Evolutionary conservation across 768 basidiomycete species (phyloP).

Genomic region (Boletus speciosus): DNA sequence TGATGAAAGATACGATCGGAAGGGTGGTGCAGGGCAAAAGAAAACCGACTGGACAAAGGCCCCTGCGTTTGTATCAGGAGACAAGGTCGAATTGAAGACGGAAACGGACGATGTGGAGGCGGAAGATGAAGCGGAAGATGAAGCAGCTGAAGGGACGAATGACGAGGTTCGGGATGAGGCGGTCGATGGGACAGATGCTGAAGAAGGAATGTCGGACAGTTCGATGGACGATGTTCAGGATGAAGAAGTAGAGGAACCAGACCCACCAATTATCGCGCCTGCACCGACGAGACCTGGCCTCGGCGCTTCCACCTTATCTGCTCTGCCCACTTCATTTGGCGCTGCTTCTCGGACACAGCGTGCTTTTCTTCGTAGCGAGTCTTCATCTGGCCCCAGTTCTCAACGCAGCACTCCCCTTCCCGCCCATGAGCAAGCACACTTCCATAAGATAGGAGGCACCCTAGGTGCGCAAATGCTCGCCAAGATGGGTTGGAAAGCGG

Average conservation of each 20-base stretch:
- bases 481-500: conserved; percentile 95
- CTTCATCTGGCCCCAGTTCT: conserved; percentile 40
- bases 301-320: conserved; percentile 24
- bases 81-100: conserved; percentile 40
- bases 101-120: conserved; percentile 41
- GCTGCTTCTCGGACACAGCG: conserved; percentile 37
- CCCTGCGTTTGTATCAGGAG: conserved; percentile 68
- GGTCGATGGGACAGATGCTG: conserved; percentile 37
- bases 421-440: conserved; percentile 71
- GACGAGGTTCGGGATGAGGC: conserved; percentile 32
- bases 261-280: conserved; percentile 30
- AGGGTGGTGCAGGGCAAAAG: conserved; percentile 31
- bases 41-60: conserved; percentile 71
- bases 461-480: conserved; percentile 88
- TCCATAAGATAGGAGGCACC: conserved; percentile 68
- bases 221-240: conserved; percentile 34
- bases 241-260: conserved; percentile 33
- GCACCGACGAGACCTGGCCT: conserved; percentile 17
- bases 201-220: conserved; percentile 32
- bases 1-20: conserved; percentile 43
- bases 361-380: conserved; percentile 54
- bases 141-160: conserved; percentile 35
- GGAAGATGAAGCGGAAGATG: conserved; percentile 34
- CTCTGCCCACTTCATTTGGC: conserved; percentile 39
- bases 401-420: conserved; percentile 50